Percentiles rank a stretch among this genome's conserved stretches.
These are phyloP conservation scores for Daldinia vernicosa DNA, from an alignment of 495 filamentous ascomycete genomes.

Conservation along the genomic window DNA sequence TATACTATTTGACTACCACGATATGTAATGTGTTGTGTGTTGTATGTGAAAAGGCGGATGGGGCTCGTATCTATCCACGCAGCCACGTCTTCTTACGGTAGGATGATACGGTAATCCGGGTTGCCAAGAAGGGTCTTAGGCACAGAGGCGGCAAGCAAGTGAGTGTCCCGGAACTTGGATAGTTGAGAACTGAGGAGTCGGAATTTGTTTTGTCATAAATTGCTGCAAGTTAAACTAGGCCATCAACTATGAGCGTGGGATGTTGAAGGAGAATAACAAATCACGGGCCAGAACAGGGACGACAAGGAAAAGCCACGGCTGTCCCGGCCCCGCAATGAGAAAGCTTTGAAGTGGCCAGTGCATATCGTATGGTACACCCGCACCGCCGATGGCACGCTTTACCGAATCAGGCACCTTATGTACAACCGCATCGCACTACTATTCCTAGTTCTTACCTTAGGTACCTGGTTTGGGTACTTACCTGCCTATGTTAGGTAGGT, in stretches of 20 bases:
- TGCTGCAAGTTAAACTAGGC: constrained; percentile 31
- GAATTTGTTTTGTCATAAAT: constrained; percentile 32
- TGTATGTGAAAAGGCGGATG: not conserved
- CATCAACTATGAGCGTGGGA: constrained; percentile 35
- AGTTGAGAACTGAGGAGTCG: constrained; percentile 21
- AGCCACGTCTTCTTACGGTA: constrained; percentile 4
- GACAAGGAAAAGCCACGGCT: constrained; percentile 22
- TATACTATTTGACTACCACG: not conserved
- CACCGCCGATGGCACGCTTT: not conserved
- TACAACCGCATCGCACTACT: not conserved
- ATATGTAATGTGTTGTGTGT: not conserved
- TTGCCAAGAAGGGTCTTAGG: constrained; percentile 14
- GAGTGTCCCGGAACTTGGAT: constrained; percentile 2
- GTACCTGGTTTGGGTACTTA: no score
- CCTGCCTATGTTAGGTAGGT: not conserved
- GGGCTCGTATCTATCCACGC: not conserved
- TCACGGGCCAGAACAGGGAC: constrained; percentile 26
- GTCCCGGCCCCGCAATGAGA: constrained; percentile 31
- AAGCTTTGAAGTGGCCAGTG: not conserved
- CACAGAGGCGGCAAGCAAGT: not conserved
- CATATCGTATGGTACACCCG: constrained; percentile 3
- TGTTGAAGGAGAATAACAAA: constrained; percentile 33
- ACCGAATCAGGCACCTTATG: not conserved
- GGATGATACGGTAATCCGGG: constrained; percentile 26
- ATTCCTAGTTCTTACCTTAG: no score